Evolutionary conservation across 2,329 filamentous ascomycete species (phyloP).

Genomic region (Metarhizium guizhouense): DNA sequence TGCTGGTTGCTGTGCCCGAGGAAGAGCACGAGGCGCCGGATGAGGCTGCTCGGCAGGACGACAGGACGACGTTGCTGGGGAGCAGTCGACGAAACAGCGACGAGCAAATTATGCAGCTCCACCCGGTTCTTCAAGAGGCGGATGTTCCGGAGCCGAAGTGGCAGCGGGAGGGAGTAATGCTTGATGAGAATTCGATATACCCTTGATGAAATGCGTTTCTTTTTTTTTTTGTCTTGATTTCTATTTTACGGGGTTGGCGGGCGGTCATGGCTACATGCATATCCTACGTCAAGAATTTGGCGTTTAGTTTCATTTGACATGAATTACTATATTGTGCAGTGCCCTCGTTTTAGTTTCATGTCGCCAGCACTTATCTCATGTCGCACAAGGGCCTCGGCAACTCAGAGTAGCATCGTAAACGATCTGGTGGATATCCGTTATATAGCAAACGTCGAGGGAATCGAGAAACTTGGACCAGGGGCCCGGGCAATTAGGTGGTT

Average conservation of each 20-base stretch:
- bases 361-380: too few relatives aligned
- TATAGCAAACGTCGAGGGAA: too few relatives aligned
- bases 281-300: too few relatives aligned
- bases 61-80: slow-evolving; percentile 8
- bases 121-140: slow-evolving; percentile 13
- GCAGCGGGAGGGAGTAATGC: slow-evolving; percentile 7
- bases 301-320: too few relatives aligned
- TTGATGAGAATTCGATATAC: not conserved
- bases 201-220: not conserved
- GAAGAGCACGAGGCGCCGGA: slow-evolving; percentile 20
- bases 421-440: too few relatives aligned
- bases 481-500: too few relatives aligned
- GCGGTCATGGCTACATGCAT: not conserved
- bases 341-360: too few relatives aligned
- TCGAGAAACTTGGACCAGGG: too few relatives aligned
- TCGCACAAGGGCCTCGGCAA: too few relatives aligned
- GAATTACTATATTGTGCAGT: too few relatives aligned
- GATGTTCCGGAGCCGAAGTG: slow-evolving; percentile 20
- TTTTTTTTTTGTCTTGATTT: not conserved
- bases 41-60: not conserved
- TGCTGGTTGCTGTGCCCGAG: slow-evolving; percentile 29
- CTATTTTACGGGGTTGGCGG: not conserved
- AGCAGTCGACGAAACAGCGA: slow-evolving; percentile 14
- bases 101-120: slow-evolving; percentile 3
- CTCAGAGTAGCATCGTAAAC: too few relatives aligned